Conservation (phyloP, 495 filamentous ascomycete species). For the Aspergillus nanangensis region DNA sequence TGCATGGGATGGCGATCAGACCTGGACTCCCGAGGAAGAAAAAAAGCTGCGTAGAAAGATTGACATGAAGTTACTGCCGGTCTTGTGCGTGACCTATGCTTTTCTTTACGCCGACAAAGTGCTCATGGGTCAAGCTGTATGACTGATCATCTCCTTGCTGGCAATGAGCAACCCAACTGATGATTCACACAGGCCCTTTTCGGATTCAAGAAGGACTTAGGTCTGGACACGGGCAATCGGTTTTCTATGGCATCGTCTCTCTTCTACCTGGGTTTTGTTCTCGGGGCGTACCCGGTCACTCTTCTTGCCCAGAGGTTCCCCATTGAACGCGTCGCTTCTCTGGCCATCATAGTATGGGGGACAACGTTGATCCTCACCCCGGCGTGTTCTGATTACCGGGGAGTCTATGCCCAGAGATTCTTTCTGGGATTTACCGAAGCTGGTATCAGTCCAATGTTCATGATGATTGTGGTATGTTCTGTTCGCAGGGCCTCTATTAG, state of each 20-base stretch:
- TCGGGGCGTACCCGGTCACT: constrained; percentile 41
- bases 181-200: constrained; percentile 27
- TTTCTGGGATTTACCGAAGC: constrained; percentile 43
- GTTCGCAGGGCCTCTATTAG: neutral
- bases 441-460: constrained; percentile 29
- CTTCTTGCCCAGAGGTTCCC: constrained; percentile 40
- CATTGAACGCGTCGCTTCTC: constrained; percentile 38
- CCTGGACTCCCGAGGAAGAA: constrained; percentile 42
- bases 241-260: constrained; percentile 36
- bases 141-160: constrained; percentile 16
- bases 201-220: constrained; percentile 31
- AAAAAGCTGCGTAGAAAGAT: constrained; percentile 40
- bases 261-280: constrained; percentile 46
- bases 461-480: constrained; percentile 34
- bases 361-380: constrained; percentile 32
- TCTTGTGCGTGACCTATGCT: constrained; percentile 23
- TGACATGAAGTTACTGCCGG: constrained; percentile 43
- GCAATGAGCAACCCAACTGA: neutral
- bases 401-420: constrained; percentile 40
- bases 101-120: constrained; percentile 50
- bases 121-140: constrained; percentile 43
- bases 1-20: constrained; percentile 34
- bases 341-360: constrained; percentile 31
- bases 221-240: constrained; percentile 28
- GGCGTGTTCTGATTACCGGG: constrained; percentile 28